Percentiles rank a stretch among this genome's conserved stretches.
These are phyloP conservation scores for Colletotrichum noveboracense DNA, from an alignment of 2,329 filamentous ascomycete genomes.

Conservation along the genomic window DNA sequence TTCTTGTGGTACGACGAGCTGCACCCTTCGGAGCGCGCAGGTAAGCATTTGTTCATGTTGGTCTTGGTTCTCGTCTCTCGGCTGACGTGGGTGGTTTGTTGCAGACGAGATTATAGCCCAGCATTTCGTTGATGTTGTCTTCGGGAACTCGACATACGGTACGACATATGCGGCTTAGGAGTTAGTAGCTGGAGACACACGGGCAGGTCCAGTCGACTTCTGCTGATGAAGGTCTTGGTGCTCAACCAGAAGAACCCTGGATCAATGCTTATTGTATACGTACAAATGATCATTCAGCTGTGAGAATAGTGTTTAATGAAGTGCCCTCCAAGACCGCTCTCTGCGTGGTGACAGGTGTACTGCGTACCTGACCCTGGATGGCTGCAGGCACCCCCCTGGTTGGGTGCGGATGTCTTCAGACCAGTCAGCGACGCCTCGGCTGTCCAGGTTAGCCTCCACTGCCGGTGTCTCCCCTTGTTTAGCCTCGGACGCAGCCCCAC, in stretches of 20 bases:
- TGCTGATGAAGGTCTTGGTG: neutral
- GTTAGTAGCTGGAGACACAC: neutral
- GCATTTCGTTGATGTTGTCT: conserved; percentile 45
- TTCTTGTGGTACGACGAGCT: conserved; percentile 77
- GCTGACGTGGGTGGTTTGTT: neutral
- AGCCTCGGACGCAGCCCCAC: conserved; percentile 1
- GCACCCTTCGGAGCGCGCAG: conserved; percentile 72
- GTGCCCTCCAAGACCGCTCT: neutral
- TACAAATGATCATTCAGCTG: neutral
- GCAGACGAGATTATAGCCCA: conserved; percentile 42
- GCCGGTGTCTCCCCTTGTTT: neutral
- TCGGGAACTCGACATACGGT: conserved; percentile 45
- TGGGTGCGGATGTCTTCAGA: neutral
- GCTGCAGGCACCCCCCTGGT: conserved; percentile 12
- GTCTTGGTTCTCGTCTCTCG: neutral
- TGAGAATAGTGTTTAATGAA: neutral
- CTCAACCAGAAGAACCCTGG: neutral
- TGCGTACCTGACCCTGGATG: neutral
- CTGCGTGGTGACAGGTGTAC: neutral
- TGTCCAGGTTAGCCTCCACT: neutral
- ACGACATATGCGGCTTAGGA: conserved; percentile 29
- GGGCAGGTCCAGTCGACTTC: neutral
- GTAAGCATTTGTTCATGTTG: conserved; percentile 42
- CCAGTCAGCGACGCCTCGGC: conserved; percentile 1
- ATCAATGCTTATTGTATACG: neutral